Base-by-base conservation (phyloP, 805 yeast genomes). In the Myxozyma vanderwaltii region DNA sequence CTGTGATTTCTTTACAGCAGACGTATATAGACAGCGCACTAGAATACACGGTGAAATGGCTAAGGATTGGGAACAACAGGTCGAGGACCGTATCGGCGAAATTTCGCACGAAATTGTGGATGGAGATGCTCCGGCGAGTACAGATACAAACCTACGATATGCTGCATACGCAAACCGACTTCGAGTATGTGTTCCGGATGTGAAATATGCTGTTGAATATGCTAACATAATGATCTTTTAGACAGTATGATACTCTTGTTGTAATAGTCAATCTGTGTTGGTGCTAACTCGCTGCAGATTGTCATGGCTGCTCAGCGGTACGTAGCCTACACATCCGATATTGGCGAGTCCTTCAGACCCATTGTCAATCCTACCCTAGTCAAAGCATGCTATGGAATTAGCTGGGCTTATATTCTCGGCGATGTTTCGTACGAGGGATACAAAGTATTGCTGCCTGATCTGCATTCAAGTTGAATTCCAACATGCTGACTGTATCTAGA, bases 291-390 rank as follows among this genome's bases (percentile, higher is more conserved):
- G 21, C 8, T n/a, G 27, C 33, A 71, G 71, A 86, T 88, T 59
- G 76, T 87, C 49, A 66, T 79, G 51, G 89, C 94, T 4, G 82
- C 91, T 15, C 92, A 86, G 70, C 75, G 95, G 67, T 89, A 88
- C 68, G 89, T 88, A 26, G 96, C 96, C 0, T 88, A 89, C 73
- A 88, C 95, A 1, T 86, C 91, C 0, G 96, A 88, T 70, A 83
- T 88, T 67, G 96, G 96, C 33, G 96, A 88, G 70, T 86, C 91
- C 10, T 89, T 88, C 74, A 79, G 96, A 54, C 94, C 94, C 0
- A 86, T 88, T 10, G 91, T 89, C 3, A 86, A 84, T 67, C 91
- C 91, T 0, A 64, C 67, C 35, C 58, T 86, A n/a, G 94, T 88
- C 19, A 78, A 74, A 13, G 61, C 81, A 2, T 86, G 92, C 29